These are phyloP conservation scores for Zanthoxylum bungeanum DNA, from an alignment of 345 rosid species.

Conservation along the genomic window DNA sequence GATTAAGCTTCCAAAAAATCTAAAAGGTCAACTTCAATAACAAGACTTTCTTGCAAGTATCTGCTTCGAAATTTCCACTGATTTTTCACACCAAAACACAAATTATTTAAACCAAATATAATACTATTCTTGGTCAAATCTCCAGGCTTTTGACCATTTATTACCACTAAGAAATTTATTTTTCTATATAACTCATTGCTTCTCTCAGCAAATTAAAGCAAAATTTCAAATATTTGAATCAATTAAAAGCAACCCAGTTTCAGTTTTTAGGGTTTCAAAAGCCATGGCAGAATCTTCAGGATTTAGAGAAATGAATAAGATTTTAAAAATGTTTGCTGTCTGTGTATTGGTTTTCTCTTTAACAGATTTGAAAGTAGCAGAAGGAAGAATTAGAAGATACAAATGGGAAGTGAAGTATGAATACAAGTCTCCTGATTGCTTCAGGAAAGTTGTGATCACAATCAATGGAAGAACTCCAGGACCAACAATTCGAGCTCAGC, in stretches of 20 bases:
- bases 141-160: neutral
- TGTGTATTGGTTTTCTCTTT: neutral
- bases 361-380: conserved; percentile 11
- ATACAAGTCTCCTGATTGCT: conserved; percentile 62
- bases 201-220: neutral
- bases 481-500: conserved; percentile 54
- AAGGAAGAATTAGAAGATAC: conserved; percentile 38
- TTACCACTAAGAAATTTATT: neutral
- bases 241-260: neutral
- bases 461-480: conserved; percentile 67
- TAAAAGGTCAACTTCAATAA: neutral
- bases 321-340: neutral
- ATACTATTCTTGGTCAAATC: neutral
- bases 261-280: neutral
- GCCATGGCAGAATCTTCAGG: neutral
- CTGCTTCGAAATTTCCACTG: neutral
- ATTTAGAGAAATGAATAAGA: neutral
- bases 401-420: conserved; percentile 73
- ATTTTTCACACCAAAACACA: neutral
- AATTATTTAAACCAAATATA: neutral
- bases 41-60: neutral
- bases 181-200: neutral
- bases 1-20: neutral
- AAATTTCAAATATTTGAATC: neutral
- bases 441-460: conserved; percentile 56